Evolutionary conservation across 2,329 filamentous ascomycete species (phyloP).

Genomic region (Botryotinia globosa): DNA sequence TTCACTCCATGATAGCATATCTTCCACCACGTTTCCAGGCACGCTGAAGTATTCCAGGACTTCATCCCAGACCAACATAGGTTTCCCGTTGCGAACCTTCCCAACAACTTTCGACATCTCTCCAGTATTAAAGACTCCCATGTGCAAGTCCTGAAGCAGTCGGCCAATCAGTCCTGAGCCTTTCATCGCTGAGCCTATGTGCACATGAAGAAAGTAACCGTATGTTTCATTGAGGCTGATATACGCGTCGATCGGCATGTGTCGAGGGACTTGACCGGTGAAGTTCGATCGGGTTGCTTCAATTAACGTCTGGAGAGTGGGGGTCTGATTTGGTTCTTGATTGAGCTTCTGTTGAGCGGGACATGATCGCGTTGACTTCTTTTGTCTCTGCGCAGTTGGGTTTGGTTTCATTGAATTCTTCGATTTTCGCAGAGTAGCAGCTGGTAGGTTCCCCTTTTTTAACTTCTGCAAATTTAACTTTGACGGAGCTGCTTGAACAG

Average conservation of each 20-base stretch:
- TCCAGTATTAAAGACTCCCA: not conserved
- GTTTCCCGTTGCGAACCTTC: not conserved
- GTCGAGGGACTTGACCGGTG: accelerated
- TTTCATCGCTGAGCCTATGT: not conserved
- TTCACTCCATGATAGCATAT: not conserved
- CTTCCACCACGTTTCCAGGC: not conserved
- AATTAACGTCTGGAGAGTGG: not conserved
- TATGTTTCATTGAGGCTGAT: not conserved
- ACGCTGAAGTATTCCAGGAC: not conserved
- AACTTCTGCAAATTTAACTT: not conserved
- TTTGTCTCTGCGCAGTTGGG: not conserved
- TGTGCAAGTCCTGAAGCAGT: not conserved
- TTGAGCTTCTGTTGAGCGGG: not conserved
- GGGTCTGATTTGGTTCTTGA: not conserved
- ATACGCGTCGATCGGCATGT: not conserved
- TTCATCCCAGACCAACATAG: slow-evolving; percentile 7
- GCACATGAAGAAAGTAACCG: not conserved
- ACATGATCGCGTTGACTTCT: not conserved
- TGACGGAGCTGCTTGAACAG: too few species aligned
- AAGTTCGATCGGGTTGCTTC: not conserved
- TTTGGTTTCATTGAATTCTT: not conserved
- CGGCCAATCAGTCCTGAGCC: not conserved
- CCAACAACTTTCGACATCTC: not conserved
- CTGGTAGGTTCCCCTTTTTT: not conserved
- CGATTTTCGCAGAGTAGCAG: not conserved